These are phyloP conservation scores for Paraconiothyrium brasiliense DNA, from an alignment of 2,329 filamentous ascomycete genomes.

Conservation along the genomic window DNA sequence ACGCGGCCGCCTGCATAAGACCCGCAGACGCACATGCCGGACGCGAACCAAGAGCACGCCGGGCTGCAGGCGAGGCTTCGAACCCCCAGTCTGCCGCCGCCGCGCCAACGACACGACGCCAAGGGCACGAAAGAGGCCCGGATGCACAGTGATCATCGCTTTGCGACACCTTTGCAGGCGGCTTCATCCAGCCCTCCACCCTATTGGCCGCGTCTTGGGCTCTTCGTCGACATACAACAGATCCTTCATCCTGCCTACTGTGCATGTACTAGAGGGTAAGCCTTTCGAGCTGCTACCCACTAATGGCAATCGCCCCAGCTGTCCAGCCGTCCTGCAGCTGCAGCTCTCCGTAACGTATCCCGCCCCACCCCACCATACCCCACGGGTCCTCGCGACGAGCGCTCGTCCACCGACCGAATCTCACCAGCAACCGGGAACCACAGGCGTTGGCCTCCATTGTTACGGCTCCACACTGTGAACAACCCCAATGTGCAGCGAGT, in stretches of 20 bases:
- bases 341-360: not conserved
- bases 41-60: slow-evolving; percentile 22
- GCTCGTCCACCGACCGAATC: not conserved
- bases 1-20: slow-evolving; percentile 33
- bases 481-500: not conserved
- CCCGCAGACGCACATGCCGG: slow-evolving; percentile 33
- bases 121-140: not conserved
- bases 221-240: not conserved
- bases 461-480: not conserved
- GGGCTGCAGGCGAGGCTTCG: slow-evolving; percentile 12
- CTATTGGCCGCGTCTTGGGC: not conserved
- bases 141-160: slow-evolving; percentile 7
- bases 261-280: not conserved
- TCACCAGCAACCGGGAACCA: slow-evolving; percentile 7
- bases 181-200: not conserved
- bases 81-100: not conserved
- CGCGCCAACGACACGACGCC: slow-evolving; percentile 1
- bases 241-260: not conserved
- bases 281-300: not conserved
- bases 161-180: not conserved
- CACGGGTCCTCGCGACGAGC: not conserved
- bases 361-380: not conserved
- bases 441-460: not conserved
- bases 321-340: not conserved
- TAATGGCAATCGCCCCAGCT: not conserved